Percentiles rank a stretch among this genome's conserved stretches.
phyloP scores from a whole-genome alignment of 305 asterid species.

The Rubia tinctorum region DNA sequence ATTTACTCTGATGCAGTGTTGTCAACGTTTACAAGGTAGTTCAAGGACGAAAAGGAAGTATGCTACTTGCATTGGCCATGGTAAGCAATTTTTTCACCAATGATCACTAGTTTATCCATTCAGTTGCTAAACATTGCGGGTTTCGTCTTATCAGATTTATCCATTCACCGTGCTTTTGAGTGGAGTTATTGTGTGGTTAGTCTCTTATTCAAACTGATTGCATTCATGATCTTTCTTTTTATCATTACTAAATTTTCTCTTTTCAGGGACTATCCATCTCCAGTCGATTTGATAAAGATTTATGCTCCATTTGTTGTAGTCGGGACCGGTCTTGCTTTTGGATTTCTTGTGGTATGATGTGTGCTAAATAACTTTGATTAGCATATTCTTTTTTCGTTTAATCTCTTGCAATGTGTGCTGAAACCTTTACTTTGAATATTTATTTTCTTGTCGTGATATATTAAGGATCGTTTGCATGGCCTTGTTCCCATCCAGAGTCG shows the following conservation, averaged over 20 bases:
- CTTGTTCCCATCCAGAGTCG: not conserved
- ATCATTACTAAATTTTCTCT: constrained; percentile 20
- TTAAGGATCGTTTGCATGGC: not conserved
- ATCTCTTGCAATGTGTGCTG: not conserved
- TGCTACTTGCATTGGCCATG: constrained; percentile 87
- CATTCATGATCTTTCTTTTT: constrained; percentile 13
- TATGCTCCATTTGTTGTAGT: constrained; percentile 66
- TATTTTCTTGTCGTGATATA: not conserved
- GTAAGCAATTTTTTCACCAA: constrained; percentile 32
- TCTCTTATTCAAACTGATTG: constrained; percentile 12
- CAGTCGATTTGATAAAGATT: constrained; percentile 54
- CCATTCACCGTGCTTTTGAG: constrained; percentile 74
- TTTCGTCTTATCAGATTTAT: constrained; percentile 46
- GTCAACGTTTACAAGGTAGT: constrained; percentile 72
- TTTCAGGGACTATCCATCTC: constrained; percentile 82
- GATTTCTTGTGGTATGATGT: constrained; percentile 89
- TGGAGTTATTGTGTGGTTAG: constrained; percentile 55
- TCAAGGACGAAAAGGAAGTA: constrained; percentile 74
- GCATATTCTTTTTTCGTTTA: not conserved
- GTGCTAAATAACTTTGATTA: constrained; percentile 15
- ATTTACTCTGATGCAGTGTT: constrained; percentile 47
- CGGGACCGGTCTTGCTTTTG: constrained; percentile 88
- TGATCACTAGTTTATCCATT: constrained; percentile 4
- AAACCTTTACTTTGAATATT: not conserved
- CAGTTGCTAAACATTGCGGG: constrained; percentile 5